phyloP scores from a whole-genome alignment of 1,139 yeast species.

The Pneumocystis jirovecii region DNA sequence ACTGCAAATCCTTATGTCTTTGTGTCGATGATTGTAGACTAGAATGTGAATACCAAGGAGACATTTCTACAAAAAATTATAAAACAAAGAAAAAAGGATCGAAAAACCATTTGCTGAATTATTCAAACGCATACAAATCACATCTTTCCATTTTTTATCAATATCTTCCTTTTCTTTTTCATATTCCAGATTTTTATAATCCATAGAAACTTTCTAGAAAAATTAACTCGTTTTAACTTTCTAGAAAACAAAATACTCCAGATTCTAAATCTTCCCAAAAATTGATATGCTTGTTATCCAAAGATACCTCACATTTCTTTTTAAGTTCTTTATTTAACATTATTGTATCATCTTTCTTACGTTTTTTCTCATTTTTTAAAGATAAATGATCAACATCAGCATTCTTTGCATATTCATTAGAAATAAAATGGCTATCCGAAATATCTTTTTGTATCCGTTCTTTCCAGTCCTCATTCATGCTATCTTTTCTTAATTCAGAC shows the following conservation, averaged over 20 bases:
- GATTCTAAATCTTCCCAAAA: constrained; percentile 1
- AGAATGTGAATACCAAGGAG: background rate
- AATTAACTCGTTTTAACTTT: background rate
- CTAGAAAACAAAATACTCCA: background rate
- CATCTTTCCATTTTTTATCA: background rate
- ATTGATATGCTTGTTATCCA: background rate
- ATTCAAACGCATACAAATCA: background rate
- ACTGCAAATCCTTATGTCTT: background rate
- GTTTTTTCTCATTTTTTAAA: background rate
- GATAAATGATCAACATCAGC: background rate
- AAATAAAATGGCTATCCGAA: background rate
- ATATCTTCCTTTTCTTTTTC: background rate
- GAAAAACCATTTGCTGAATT: background rate
- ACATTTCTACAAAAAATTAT: background rate
- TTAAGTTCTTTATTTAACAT: background rate
- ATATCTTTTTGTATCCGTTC: background rate
- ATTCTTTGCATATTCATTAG: background rate
- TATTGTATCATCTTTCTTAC: background rate
- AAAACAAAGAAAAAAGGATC: background rate
- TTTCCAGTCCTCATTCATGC: background rate
- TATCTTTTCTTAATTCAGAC: background rate
- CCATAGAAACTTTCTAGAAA: background rate
- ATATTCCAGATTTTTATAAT: background rate
- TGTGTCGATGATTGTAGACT: background rate
- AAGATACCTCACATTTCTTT: background rate